Evolutionary conservation across 108 stramenopile genomes (phyloP), one percentile per base, ranked within the genome.

Genomic region (Nitzschia inconspicua): DNA sequence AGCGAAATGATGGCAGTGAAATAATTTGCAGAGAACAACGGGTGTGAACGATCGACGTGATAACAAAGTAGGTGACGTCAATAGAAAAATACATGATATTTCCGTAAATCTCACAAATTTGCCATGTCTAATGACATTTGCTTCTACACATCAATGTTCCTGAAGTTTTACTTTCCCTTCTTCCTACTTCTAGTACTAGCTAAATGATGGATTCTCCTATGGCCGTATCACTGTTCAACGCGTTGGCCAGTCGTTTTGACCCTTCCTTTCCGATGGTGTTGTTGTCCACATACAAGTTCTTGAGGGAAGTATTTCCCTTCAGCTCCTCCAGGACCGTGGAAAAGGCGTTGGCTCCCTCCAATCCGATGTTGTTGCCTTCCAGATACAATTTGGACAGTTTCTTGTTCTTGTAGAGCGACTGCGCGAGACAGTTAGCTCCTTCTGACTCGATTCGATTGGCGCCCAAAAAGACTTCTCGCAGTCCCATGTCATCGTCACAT

Each of bases 321-420:
- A 44, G 23, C 36, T 31, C 28, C 16, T 66, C 59, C 39, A 71
- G 30, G 10, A 47, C 70, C 25, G 60, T 19, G 22, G 41, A 49
- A 49, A 77, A 73, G 11, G 66, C 60, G 29, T 40, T 23, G 3
- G 76, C 76, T 11, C 76, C 76, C 25, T 63, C 63, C 19, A 34
- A 7, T 24, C 72, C 72, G 13, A 77, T 72, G 16, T n/a, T 19
- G 29, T 77, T 77, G 4, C 72, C 65, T 51, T 73, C 72, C 41
- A 77, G 29, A 31, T 69, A 73, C 4, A 73, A 22, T 40, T 64
- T 77, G 40, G 64, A 40, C 36, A 76, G 24, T n/a, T 16, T 51
- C n/a, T 37, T 54, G 47, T 67, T 73, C 14, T 24, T 18, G 18
- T 9, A 0, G 14, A 76, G 23, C 20, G 26, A 28, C 3, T 37